Percentiles rank a stretch among this genome's conserved stretches.
phyloP scores from a whole-genome alignment of 495 filamentous ascomycete genomes.

The Aspergillus coremiiformis region DNA sequence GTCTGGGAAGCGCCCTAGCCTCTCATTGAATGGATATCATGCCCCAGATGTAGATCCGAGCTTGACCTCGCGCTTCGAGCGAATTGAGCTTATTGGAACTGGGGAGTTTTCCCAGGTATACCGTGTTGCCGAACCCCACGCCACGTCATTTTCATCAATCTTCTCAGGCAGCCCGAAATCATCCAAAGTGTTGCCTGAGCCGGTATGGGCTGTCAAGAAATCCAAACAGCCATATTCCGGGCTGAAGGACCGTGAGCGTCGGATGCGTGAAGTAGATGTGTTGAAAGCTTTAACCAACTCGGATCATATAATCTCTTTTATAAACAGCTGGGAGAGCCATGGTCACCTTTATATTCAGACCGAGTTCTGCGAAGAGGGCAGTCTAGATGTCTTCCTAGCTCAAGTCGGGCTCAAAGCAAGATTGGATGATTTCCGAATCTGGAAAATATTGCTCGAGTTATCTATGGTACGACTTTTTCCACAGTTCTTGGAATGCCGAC shows the following conservation, averaged over 20 bases:
- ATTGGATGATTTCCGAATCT: slow-evolving; percentile 93
- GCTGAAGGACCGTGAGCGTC: slow-evolving; percentile 62
- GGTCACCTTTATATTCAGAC: slow-evolving; percentile 90
- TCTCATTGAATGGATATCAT: slow-evolving; percentile 49
- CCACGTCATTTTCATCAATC: slow-evolving; percentile 35
- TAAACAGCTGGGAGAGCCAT: slow-evolving; percentile 79
- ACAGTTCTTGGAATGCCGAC: background rate
- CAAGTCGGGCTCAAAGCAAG: slow-evolving; percentile 73
- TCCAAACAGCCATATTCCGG: slow-evolving; percentile 71
- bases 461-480: slow-evolving; percentile 47
- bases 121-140: slow-evolving; percentile 54
- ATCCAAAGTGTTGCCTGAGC: slow-evolving; percentile 36
- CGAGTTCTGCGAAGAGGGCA: slow-evolving; percentile 90
- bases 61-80: slow-evolving; percentile 64
- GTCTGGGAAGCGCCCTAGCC: slow-evolving; percentile 40
- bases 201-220: slow-evolving; percentile 91
- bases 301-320: slow-evolving; percentile 75
- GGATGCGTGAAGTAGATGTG: slow-evolving; percentile 72
- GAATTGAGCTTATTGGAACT: slow-evolving; percentile 67
- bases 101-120: slow-evolving; percentile 94
- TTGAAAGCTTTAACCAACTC: slow-evolving; percentile 62
- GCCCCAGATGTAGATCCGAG: slow-evolving; percentile 62
- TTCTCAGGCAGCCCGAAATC: slow-evolving; percentile 37
- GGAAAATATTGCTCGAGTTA: slow-evolving; percentile 89
- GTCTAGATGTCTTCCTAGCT: slow-evolving; percentile 71